Conservation (phyloP, 257 asterid genomes). For the Nicotiana noctiflora region DNA sequence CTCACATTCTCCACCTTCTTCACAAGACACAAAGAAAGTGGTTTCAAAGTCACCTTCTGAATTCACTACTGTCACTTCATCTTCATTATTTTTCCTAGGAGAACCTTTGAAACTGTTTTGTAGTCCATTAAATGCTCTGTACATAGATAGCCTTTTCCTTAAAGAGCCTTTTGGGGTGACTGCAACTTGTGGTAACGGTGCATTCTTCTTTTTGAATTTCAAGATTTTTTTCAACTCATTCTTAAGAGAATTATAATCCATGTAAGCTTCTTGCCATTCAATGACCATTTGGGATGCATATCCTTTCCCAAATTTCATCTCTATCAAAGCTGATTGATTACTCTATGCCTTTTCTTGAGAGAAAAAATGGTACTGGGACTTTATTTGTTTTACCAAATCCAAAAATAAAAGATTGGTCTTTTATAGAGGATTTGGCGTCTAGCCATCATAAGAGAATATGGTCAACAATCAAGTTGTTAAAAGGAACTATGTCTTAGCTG, state of each 20-base stretch:
- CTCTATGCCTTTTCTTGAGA: not conserved
- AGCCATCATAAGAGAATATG: not conserved
- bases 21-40: conserved; percentile 51
- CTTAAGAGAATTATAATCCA: conserved; percentile 61
- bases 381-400: not conserved
- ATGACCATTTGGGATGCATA: conserved; percentile 72
- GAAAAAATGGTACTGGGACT: not conserved
- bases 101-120: conserved; percentile 23
- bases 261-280: conserved; percentile 77
- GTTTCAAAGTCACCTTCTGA: conserved; percentile 43
- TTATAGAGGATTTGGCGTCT: not conserved
- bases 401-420: not conserved
- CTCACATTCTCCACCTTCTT: conserved; percentile 61
- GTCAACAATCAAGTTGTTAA: not conserved
- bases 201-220: conserved; percentile 19
- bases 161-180: conserved; percentile 28
- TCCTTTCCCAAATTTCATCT: conserved; percentile 91
- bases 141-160: conserved; percentile 47
- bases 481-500: not conserved
- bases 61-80: conserved; percentile 56
- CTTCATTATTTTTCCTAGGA: conserved; percentile 26
- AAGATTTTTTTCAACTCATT: conserved; percentile 36
- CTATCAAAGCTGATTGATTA: not conserved
- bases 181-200: conserved; percentile 10
- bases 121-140: conserved; percentile 75